Evolutionary conservation across 306 rosid genomes (phyloP).

Genomic region (Crotalaria pallida): DNA sequence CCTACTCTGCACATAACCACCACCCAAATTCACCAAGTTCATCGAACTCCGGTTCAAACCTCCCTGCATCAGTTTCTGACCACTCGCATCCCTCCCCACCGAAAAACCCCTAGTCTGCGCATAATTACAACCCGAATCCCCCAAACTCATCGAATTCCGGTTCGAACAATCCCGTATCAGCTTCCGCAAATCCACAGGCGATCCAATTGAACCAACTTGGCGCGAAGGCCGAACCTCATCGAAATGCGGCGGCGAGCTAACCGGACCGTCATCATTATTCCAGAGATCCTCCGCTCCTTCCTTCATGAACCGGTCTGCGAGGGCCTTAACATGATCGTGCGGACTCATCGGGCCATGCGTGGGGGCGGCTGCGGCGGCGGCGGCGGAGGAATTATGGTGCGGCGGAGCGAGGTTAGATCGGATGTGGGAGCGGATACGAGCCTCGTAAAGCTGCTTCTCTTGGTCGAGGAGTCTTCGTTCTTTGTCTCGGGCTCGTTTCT

Average conservation of each 20-base stretch:
- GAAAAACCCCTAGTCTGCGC: conserved; percentile 42
- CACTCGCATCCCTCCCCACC: conserved; percentile 12
- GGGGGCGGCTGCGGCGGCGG: conserved; percentile 24
- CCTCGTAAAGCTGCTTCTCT: conserved; percentile 80
- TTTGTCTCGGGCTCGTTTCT: conserved; percentile 76
- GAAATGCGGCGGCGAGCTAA: conserved; percentile 24
- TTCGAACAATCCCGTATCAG: conserved; percentile 17
- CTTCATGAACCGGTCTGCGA: conserved; percentile 77
- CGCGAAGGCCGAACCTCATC: too few relatives aligned
- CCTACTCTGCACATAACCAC: conserved; percentile 28
- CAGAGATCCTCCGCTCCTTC: conserved; percentile 80
- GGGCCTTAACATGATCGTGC: conserved; percentile 50
- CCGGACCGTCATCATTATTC: conserved; percentile 73
- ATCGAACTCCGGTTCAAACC: conserved; percentile 8
- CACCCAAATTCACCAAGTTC: neutral
- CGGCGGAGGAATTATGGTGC: conserved; percentile 17
- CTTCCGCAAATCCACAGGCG: conserved; percentile 36
- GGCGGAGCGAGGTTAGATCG: conserved; percentile 55
- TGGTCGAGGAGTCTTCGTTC: conserved; percentile 60
- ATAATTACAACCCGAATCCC: neutral
- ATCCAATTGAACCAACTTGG: conserved; percentile 21
- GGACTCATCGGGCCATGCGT: conserved; percentile 61
- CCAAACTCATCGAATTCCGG: neutral
- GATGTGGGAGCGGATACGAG: conserved; percentile 81
- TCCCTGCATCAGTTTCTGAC: conserved; percentile 20